These are phyloP conservation scores for Butyriboletus loyo DNA, from an alignment of 768 basidiomycete genomes.

Conservation along the genomic window DNA sequence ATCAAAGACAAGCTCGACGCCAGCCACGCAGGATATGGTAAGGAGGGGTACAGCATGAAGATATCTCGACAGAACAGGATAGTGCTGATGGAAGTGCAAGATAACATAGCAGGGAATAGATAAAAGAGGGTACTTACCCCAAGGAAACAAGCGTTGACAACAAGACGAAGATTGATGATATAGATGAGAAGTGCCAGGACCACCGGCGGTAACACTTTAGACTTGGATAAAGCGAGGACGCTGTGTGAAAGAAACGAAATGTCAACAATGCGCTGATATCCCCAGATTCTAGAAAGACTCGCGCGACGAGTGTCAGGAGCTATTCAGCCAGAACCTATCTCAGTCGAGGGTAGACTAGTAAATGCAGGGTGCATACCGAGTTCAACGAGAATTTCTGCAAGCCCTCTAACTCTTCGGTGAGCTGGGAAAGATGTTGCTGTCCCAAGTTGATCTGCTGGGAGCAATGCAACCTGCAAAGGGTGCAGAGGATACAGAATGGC, in stretches of 20 bases:
- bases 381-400: conserved; percentile 14
- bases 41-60: conserved; percentile 15
- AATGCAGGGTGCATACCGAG: conserved; percentile 3
- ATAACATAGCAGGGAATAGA: background rate
- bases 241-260: background rate
- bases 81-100: background rate
- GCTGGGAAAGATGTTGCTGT: background rate
- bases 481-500: background rate
- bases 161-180: conserved; percentile 15
- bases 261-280: background rate
- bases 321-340: background rate
- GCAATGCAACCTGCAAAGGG: background rate
- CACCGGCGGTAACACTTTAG: background rate
- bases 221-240: conserved; percentile 12
- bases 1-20: conserved; percentile 3
- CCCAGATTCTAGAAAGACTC: background rate
- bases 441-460: background rate
- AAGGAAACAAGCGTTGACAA: conserved; percentile 2
- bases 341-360: background rate
- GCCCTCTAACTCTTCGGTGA: conserved; percentile 4
- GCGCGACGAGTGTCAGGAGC: conserved; percentile 15
- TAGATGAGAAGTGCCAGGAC: conserved; percentile 17
- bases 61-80: conserved; percentile 1
- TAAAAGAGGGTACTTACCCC: background rate
- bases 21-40: conserved; percentile 11